These are phyloP conservation scores for Candida tetrigidarum DNA, from an alignment of 1,139 yeast genomes.

Conservation along the genomic window DNA sequence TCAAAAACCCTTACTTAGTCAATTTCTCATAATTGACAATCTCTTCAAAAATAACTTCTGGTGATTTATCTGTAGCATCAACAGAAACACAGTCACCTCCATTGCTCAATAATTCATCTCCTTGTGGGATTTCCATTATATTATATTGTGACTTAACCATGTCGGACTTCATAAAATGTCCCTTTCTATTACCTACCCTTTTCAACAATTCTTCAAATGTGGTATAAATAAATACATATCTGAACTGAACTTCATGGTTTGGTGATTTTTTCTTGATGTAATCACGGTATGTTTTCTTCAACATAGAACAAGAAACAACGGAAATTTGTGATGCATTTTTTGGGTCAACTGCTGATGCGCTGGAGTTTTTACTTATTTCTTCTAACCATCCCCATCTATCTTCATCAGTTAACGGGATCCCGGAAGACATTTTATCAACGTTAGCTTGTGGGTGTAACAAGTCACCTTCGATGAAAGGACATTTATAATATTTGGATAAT, in stretches of 20 bases:
- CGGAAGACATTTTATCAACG: slow-evolving; percentile 78
- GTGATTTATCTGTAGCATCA: slow-evolving; percentile 46
- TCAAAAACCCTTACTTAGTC: too few species aligned
- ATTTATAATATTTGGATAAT: slow-evolving; percentile 46
- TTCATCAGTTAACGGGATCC: slow-evolving; percentile 81
- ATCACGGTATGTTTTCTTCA: slow-evolving; percentile 75
- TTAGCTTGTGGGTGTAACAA: slow-evolving; percentile 73
- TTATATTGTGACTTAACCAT: slow-evolving; percentile 83
- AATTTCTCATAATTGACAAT: slow-evolving; percentile 10
- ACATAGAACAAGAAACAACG: slow-evolving; percentile 83
- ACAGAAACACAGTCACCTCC: slow-evolving; percentile 43
- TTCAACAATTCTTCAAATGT: slow-evolving; percentile 59
- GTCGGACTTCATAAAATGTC: slow-evolving; percentile 84
- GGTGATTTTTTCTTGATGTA: slow-evolving; percentile 40
- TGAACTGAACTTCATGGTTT: slow-evolving; percentile 42
- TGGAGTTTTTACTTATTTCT: slow-evolving; percentile 47
- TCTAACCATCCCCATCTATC: slow-evolving; percentile 93
- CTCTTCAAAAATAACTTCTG: slow-evolving; percentile 32
- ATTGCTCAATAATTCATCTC: slow-evolving; percentile 37
- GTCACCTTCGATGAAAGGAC: slow-evolving; percentile 86
- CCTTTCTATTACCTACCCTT: slow-evolving; percentile 64
- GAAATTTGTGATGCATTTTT: slow-evolving; percentile 31
- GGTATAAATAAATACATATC: slow-evolving; percentile 71
- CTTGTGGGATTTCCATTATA: slow-evolving; percentile 71
- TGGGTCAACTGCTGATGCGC: slow-evolving; percentile 34